These are phyloP conservation scores for Multifurca ochricompacta DNA, from an alignment of 768 basidiomycete genomes.

Conservation along the genomic window DNA sequence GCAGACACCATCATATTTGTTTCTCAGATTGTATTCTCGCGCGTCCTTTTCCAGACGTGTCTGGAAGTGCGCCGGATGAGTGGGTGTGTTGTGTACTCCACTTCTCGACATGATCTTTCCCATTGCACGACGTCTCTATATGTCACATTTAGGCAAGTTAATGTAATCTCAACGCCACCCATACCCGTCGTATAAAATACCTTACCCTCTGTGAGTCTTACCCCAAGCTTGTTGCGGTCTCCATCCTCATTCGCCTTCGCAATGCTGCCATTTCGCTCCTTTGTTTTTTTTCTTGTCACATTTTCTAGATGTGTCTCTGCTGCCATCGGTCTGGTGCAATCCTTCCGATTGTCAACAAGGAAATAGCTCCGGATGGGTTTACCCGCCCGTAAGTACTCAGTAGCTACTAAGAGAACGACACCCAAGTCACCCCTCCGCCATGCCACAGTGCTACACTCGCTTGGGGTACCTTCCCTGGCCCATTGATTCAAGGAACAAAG, in stretches of 20 bases:
- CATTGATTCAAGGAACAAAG: neutral
- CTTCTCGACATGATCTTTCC: too few species aligned
- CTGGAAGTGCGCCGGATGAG: too few species aligned
- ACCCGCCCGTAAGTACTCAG: conserved; percentile 10
- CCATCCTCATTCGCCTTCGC: neutral
- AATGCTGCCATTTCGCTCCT: conserved; percentile 1
- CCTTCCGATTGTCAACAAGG: conserved; percentile 19
- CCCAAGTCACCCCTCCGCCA: neutral
- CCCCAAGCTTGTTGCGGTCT: neutral
- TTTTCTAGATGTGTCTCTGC: conserved; percentile 7
- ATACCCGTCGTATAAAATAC: neutral
- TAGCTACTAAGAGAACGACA: neutral
- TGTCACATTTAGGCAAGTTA: too few species aligned
- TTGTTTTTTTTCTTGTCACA: conserved; percentile 2
- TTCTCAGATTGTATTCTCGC: too few species aligned
- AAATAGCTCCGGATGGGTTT: conserved; percentile 24
- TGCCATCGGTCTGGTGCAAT: conserved; percentile 21
- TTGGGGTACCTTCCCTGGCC: neutral
- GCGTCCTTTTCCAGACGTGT: too few species aligned
- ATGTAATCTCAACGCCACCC: neutral
- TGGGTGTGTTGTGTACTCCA: too few species aligned
- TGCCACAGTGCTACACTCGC: neutral
- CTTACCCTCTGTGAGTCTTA: neutral
- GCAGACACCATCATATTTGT: too few species aligned
- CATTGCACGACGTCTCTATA: too few species aligned